These are phyloP conservation scores for Aegilops speltoides DNA, from an alignment of 176 grass and related monocot genomes.

Conservation along the genomic window DNA sequence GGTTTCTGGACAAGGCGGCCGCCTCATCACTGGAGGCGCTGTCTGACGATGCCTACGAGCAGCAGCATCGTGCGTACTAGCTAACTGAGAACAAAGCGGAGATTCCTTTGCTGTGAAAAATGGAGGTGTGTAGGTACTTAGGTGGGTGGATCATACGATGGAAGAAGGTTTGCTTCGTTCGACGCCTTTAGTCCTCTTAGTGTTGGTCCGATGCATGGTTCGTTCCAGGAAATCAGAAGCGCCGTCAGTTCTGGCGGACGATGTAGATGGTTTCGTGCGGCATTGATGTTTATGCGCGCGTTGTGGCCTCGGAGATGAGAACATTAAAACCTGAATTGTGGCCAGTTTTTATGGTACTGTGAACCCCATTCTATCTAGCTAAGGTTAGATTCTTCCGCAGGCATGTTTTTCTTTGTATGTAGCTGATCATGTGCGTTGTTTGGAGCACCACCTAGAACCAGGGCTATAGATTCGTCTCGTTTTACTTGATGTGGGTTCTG, in stretches of 20 bases:
- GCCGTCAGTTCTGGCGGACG: neutral
- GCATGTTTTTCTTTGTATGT: neutral
- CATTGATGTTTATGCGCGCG: conserved; percentile 1
- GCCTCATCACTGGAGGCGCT: conserved; percentile 35
- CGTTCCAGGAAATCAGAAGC: conserved; percentile 3
- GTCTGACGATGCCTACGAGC: neutral
- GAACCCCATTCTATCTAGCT: neutral
- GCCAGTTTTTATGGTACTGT: conserved; percentile 9
- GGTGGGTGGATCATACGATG: conserved; percentile 24
- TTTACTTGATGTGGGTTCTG: neutral
- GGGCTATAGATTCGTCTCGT: neutral
- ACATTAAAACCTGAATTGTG: conserved; percentile 8
- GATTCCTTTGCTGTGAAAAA: neutral
- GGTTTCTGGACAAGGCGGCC: conserved; percentile 77
- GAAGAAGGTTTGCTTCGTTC: neutral
- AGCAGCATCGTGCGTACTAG: conserved; percentile 23
- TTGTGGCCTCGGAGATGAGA: conserved; percentile 7
- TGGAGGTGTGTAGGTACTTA: conserved; percentile 26
- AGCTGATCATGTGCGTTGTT: neutral
- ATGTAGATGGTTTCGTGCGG: conserved; percentile 34
- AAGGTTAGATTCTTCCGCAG: conserved; percentile 15
- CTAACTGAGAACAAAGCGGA: neutral
- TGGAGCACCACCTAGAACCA: neutral
- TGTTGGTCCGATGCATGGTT: conserved; percentile 24
- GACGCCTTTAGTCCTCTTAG: conserved; percentile 17